Evolutionary conservation across 345 rosid species (phyloP).

Genomic region (Linum trigynum): DNA sequence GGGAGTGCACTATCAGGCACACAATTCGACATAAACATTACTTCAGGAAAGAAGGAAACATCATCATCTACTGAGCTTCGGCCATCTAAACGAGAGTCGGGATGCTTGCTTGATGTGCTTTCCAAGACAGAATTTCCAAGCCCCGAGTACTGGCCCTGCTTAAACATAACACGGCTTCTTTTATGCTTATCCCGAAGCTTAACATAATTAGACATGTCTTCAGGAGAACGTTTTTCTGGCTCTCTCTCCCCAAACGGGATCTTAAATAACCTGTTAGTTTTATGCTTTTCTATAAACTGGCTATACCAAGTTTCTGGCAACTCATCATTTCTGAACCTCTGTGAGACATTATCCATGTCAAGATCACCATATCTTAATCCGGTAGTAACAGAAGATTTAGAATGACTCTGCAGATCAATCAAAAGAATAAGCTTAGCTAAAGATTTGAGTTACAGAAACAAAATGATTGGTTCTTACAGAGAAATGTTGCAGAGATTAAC

Average conservation of each 20-base stretch:
- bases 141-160: slow-evolving; percentile 29
- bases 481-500: neutral
- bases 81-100: slow-evolving; percentile 37
- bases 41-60: slow-evolving; percentile 59
- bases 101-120: slow-evolving; percentile 25
- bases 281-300: slow-evolving; percentile 61
- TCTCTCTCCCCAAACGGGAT: slow-evolving; percentile 51
- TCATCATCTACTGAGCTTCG: slow-evolving; percentile 45
- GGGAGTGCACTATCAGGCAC: slow-evolving; percentile 76
- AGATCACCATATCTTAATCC: slow-evolving; percentile 47
- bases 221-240: slow-evolving; percentile 60
- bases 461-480: neutral
- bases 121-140: slow-evolving; percentile 26
- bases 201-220: slow-evolving; percentile 63
- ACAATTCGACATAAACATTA: slow-evolving; percentile 62
- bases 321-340: slow-evolving; percentile 63
- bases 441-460: neutral
- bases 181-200: slow-evolving; percentile 52
- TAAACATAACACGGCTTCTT: slow-evolving; percentile 54
- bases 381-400: slow-evolving; percentile 35
- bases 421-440: slow-evolving; percentile 2
- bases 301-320: slow-evolving; percentile 88
- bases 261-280: slow-evolving; percentile 41
- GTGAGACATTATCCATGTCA: slow-evolving; percentile 43
- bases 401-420: slow-evolving; percentile 32